Percentiles rank a stretch among this genome's conserved stretches.
Conservation (phyloP, 768 basidiomycete genomes). For the Lentinula raphanica region DNA sequence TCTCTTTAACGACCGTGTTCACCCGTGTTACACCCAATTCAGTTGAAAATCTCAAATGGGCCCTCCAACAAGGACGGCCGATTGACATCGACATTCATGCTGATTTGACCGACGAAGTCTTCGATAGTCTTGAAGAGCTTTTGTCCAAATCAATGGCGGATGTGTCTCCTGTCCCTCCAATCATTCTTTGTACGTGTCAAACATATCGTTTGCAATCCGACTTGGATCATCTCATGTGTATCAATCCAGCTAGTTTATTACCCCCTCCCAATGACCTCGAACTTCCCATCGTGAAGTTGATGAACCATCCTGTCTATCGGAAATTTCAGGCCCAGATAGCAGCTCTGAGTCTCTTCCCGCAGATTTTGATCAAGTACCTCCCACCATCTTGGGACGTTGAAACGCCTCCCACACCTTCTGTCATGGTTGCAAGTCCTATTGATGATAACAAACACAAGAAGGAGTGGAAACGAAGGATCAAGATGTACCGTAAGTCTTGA, state of each 20-base stretch:
- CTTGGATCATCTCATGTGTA: constrained; percentile 4
- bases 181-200: constrained; percentile 58
- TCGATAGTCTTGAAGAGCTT: constrained; percentile 68
- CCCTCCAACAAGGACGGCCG: constrained; percentile 53
- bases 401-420: constrained; percentile 43
- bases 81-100: constrained; percentile 69
- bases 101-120: constrained; percentile 46
- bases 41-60: constrained; percentile 58
- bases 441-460: constrained; percentile 47
- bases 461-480: constrained; percentile 71
- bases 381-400: constrained; percentile 72
- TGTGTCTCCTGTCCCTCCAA: constrained; percentile 41
- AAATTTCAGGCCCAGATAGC: constrained; percentile 70
- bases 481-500: constrained; percentile 72
- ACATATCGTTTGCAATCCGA: background rate
- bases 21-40: constrained; percentile 41
- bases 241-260: constrained; percentile 62
- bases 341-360: constrained; percentile 69
- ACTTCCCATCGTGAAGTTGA: constrained; percentile 70
- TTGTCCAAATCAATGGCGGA: constrained; percentile 56
- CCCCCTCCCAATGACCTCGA: constrained; percentile 73
- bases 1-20: constrained; percentile 57
- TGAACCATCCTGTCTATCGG: constrained; percentile 71
- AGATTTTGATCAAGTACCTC: constrained; percentile 65
- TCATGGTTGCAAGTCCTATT: constrained; percentile 31